Evolutionary conservation across 495 filamentous ascomycete genomes (phyloP).

Genomic region (Parathielavia appendiculata): DNA sequence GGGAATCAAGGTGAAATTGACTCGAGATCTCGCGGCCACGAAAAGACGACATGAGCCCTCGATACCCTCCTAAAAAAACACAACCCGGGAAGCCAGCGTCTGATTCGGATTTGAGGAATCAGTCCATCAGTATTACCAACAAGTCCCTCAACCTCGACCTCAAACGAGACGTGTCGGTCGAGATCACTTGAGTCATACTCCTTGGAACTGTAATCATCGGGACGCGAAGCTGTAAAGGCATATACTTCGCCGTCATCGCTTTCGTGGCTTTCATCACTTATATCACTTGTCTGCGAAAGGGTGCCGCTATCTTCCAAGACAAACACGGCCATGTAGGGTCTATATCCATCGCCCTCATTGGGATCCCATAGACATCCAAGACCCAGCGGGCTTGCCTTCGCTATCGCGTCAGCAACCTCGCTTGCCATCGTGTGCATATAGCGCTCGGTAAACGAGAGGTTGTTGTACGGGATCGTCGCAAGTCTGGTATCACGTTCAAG

Average conservation of each 20-base stretch:
- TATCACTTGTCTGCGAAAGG: background rate
- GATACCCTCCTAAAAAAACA: background rate
- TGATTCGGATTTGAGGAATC: slow-evolving; percentile 2
- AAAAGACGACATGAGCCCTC: slow-evolving; percentile 4
- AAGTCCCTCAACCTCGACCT: slow-evolving; percentile 3
- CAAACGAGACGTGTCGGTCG: slow-evolving; percentile 9
- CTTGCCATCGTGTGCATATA: slow-evolving; percentile 1
- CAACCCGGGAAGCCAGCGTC: slow-evolving; percentile 8
- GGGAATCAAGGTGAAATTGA: no score
- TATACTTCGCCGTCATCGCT: background rate
- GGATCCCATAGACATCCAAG: background rate
- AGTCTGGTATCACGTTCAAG: no score
- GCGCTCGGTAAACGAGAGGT: background rate
- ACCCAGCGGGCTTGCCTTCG: background rate
- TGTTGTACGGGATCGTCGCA: background rate
- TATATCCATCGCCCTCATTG: background rate
- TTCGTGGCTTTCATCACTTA: background rate
- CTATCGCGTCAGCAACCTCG: background rate
- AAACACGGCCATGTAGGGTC: background rate
- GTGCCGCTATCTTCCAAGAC: background rate
- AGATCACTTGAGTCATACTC: slow-evolving; percentile 4
- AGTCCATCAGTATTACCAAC: background rate
- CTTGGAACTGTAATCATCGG: slow-evolving; percentile 1
- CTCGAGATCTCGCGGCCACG: slow-evolving; percentile 3
- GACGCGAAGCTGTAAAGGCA: slow-evolving; percentile 8